These are phyloP conservation scores for Osmanthus fragrans DNA, from an alignment of 257 asterid genomes.

Conservation along the genomic window DNA sequence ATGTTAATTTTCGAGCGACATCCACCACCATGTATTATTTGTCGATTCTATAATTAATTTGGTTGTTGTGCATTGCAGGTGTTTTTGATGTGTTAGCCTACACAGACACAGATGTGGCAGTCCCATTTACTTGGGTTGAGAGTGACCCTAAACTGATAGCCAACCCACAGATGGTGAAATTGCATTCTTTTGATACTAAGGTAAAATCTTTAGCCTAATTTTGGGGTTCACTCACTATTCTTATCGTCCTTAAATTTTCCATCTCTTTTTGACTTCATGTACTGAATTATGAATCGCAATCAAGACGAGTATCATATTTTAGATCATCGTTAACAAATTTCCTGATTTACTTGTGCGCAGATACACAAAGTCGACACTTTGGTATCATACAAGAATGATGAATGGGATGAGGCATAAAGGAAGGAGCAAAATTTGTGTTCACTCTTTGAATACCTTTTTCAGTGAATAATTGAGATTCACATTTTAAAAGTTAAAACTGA, in stretches of 20 bases:
- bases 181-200: conserved; percentile 95
- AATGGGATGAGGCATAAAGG: conserved; percentile 67
- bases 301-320: no score
- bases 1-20: no score
- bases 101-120: conserved; percentile 76
- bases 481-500: background rate
- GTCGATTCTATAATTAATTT: background rate
- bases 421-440: background rate
- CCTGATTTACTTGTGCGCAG: conserved; percentile 52
- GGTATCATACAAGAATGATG: conserved; percentile 90
- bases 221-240: background rate
- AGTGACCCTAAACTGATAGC: conserved; percentile 90
- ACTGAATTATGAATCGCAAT: no score
- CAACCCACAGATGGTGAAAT: conserved; percentile 95
- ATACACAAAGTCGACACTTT: conserved; percentile 94
- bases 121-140: conserved; percentile 94
- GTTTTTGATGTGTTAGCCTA: conserved; percentile 88
- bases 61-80: conserved; percentile 42
- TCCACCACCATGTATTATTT: no score
- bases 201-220: conserved; percentile 29
- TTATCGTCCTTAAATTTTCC: no score
- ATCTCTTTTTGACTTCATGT: no score
- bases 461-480: conserved; percentile 38
- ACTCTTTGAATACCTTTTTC: background rate
- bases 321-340: background rate